Evolutionary conservation across 331 rosid genomes (phyloP), one percentile per base, ranked within the genome.

Genomic region (Malus hybrid): DNA sequence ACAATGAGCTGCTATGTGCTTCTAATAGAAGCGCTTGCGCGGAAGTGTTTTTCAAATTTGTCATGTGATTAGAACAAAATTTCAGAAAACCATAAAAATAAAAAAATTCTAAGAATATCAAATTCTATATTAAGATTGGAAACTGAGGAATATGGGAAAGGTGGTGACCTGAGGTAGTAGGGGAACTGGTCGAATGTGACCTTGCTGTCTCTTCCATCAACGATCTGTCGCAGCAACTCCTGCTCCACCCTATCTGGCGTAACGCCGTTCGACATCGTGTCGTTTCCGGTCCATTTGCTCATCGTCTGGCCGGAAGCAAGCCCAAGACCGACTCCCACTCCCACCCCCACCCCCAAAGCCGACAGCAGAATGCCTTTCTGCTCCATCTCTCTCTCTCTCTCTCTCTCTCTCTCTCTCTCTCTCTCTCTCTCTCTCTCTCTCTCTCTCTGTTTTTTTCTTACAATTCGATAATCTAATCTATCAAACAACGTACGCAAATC

Each of bases 131-230:
- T 42, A 42, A 42, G 14, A 42, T 42, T 10, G 48, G 14, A 42
- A 42, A 42, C 56, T 50, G 3, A 50, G 10, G 34, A 28, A 28
- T 62, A 13, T 13, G 6, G 39, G 46, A 5, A 33, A 3, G 22
- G 24, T 32, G 50, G 52, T 66, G 70, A 89, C 99, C 97, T 92
- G 80, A 95, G 93, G 36, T 89, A 90, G 76, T 92, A 92, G 31
- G 99, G 99, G 76, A 95, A 95, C 67, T 95, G 75, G 77, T 90
- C 93, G 20, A 95, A 90, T 6, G 98, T 90, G 79, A 93, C 89
- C 10, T 85, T 87, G 82, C 83, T 85, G 34, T 90, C 91, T 81
- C 93, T 85, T 73, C 97, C 97, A 69, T 93, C 89, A 64, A 90
- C 76, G 60, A 90, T 71, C 11, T 65, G 83, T 20, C 82, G 81